Evolutionary conservation across 2,329 filamentous ascomycete species (phyloP).

Genomic region (Penicillium sp.): DNA sequence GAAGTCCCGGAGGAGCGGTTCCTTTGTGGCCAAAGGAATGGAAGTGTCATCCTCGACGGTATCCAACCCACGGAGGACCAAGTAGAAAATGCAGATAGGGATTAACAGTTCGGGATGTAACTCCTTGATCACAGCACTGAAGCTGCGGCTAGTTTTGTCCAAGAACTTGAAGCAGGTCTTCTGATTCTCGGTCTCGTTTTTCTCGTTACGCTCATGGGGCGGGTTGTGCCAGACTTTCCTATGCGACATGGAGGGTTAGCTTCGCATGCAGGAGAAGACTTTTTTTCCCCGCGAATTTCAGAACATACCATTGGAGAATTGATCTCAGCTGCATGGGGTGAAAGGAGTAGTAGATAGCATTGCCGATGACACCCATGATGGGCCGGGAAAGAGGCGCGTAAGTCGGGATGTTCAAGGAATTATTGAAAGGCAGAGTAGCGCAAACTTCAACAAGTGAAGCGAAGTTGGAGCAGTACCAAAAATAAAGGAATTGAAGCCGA

Average conservation of each 20-base stretch:
- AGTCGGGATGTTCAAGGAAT: neutral
- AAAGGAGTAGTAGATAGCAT: constrained; percentile 67
- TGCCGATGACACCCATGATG: constrained; percentile 44
- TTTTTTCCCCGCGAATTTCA: neutral
- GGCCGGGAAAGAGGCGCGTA: constrained; percentile 7
- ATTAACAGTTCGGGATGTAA: constrained; percentile 90
- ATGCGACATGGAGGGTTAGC: constrained; percentile 16
- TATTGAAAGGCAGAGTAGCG: neutral
- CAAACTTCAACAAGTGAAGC: neutral
- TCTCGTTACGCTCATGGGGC: constrained; percentile 76
- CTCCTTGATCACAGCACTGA: constrained; percentile 89
- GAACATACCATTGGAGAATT: constrained; percentile 79
- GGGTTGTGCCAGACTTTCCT: constrained; percentile 98
- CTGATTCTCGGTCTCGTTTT: constrained; percentile 71
- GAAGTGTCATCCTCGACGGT: constrained; percentile 99
- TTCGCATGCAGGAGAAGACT: constrained; percentile 8
- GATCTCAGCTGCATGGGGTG: constrained; percentile 76
- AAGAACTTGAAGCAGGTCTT: constrained; percentile 84
- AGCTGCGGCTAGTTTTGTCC: constrained; percentile 86
- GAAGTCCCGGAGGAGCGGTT: constrained; percentile 81
- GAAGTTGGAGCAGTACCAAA: neutral
- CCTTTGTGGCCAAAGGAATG: constrained; percentile 74
- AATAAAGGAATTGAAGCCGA: constrained; percentile 9
- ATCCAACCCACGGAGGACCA: constrained; percentile 85
- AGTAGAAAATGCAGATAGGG: constrained; percentile 87